Evolutionary conservation across 2,329 filamentous ascomycete genomes (phyloP), one percentile per base, ranked within the genome.

Genomic region (Waltergamsia citrina): DNA sequence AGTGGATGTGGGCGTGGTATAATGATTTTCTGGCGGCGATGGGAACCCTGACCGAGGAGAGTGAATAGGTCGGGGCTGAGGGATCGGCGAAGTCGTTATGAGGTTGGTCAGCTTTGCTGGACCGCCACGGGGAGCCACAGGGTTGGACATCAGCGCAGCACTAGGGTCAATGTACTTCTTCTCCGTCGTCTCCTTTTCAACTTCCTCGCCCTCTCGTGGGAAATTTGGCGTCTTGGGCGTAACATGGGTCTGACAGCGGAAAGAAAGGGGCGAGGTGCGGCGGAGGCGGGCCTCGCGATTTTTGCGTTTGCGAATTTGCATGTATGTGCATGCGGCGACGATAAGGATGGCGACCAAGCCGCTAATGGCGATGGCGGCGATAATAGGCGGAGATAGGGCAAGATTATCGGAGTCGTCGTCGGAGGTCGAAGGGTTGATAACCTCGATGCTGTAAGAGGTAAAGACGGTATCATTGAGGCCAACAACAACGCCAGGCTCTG

Each of bases 381-480:
- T 62, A 22, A 57, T 51, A 3, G 60, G 50, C 9, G 52, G 57
- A 5, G 61, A 45, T 3, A 69, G 41, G 7, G 34, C 29, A 6
- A 49, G n/a, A 6, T 15, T n/a, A 28, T 41, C 21, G 26, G 26
- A 4, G 26, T n/a, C 8, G 12, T 34, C 16, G 14, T 44, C 22
- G 7, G 28, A 36, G 7, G 46, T 35, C 6, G 47, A 41, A 1
- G 63, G 56, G 29, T 63, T 51, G 19, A 59, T 42, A 10, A 59
- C 51, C 1, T 42, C 33, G 29, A 60, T 43, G 16, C 38, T 41
- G 3, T 46, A 49, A 5, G 46, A 46, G 19, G 60, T 54, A 41
- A 70, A 70, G 34, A 70, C 52, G 8, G 64, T 67, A 36, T 52
- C 60, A 37, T 61, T 66, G 27, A 70, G 56, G 5, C 55, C 52